Percentiles rank a stretch among this genome's conserved stretches.
Evolutionary conservation across 2,329 filamentous ascomycete species (phyloP).

Genomic region (Apiospora saccharicola): DNA sequence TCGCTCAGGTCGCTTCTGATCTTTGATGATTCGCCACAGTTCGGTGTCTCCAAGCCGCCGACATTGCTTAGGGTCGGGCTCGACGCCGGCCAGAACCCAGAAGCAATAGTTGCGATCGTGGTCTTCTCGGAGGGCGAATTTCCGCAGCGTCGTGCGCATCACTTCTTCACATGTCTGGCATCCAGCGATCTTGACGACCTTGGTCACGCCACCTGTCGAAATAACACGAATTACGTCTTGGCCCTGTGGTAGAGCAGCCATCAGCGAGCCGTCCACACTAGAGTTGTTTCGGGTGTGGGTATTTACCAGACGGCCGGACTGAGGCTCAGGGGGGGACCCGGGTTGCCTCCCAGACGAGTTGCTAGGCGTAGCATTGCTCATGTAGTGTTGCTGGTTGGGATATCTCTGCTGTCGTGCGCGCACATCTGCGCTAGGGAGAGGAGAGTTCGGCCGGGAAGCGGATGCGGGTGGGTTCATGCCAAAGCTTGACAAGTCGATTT

Average conservation of each 20-base stretch:
- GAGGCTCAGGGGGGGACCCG: slow-evolving; percentile 69
- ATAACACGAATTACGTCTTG: slow-evolving; percentile 93
- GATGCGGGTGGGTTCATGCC: slow-evolving; percentile 51
- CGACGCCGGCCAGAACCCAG: slow-evolving; percentile 86
- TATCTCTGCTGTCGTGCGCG: slow-evolving; percentile 64
- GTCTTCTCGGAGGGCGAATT: slow-evolving; percentile 86
- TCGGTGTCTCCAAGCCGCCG: slow-evolving; percentile 86
- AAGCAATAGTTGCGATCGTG: slow-evolving; percentile 97
- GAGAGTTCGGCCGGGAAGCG: slow-evolving; percentile 71
- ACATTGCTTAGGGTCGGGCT: slow-evolving; percentile 82
- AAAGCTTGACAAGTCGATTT: slow-evolving; percentile 56
- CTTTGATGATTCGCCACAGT: slow-evolving; percentile 89
- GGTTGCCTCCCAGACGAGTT: slow-evolving; percentile 61
- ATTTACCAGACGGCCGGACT: slow-evolving; percentile 67
- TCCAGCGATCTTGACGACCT: slow-evolving; percentile 90
- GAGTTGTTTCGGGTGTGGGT: slow-evolving; percentile 81
- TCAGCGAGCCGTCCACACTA: slow-evolving; percentile 85
- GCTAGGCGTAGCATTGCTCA: slow-evolving; percentile 57
- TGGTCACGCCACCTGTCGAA: slow-evolving; percentile 88
- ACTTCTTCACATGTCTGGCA: slow-evolving; percentile 94
- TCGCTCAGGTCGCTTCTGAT: slow-evolving; percentile 83
- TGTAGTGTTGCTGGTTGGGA: slow-evolving; percentile 55
- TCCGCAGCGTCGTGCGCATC: slow-evolving; percentile 86
- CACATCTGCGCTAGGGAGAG: slow-evolving; percentile 64
- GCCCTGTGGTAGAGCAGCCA: slow-evolving; percentile 83